Base-by-base conservation (phyloP, 108 stramenopile genomes). In the Fragilaria crotonensis region DNA sequence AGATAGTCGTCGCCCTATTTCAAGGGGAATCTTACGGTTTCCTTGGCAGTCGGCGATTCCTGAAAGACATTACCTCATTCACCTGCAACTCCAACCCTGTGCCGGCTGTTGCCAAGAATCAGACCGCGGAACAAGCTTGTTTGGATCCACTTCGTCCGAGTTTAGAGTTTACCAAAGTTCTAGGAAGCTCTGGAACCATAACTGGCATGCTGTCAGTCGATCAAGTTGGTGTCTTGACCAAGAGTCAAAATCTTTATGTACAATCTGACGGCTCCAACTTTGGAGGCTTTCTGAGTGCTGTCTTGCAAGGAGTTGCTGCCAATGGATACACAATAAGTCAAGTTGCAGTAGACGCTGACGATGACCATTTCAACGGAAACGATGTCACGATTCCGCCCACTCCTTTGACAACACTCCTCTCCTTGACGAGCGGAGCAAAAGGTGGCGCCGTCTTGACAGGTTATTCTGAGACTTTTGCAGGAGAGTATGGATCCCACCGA, bases 171-270 rank as follows among this genome's bases (percentile, higher is more conserved):
- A 60, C 71, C 56, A 78, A 83, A 36, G 46, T 93, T 54, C 14
- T 41, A 14, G 36, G 36, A 7, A 14, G 14, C 36, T 41, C 36
- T 7, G 79, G 81, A 31, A 32, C 57, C 9, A 76, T 93, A 52
- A 70, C 72, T 5, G 81, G 81, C 2, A 85, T 93, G 84, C 72
- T 93, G 52, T 70, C 91, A 2, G 83, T 93, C 4, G 91, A 93
- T 83, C 91, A 93, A 62, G 73, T 89, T 25, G 91, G 87, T 22
- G 57, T 75, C 45, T 52, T 80, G 18, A 54, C 67, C 0, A 76
- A 59, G 19, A 64, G 64, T 31, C 77, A 81, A 23, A 67, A 58
- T 26, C 66, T 88, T 17, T 92, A 79, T 48, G 83, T 81, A 7
- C 85, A 87, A 51, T 78, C 80, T 48, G 84, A 79, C 21, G 73